A percentile compares a stretch with the other conserved stretches of the same genome.
Evolutionary conservation across 2,329 filamentous ascomycete species (phyloP).

Genomic region (Rhynchosporium secalis): DNA sequence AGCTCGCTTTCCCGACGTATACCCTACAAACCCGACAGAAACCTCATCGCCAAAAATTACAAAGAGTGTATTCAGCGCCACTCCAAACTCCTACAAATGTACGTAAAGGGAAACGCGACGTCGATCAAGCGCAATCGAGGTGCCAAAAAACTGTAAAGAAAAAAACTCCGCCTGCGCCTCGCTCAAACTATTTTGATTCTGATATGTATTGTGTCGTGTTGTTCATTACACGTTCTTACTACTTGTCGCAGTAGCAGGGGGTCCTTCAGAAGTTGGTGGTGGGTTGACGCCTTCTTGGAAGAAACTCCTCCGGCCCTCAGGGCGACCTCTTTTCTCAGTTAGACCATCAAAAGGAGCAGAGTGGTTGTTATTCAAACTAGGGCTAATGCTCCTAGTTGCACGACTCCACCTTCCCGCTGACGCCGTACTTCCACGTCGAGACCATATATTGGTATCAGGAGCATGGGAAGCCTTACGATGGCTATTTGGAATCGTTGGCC

Average conservation of each 20-base stretch:
- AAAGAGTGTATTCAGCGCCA: not conserved
- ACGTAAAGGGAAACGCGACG: not conserved
- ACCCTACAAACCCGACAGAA: not conserved
- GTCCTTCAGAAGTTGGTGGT: constrained; percentile 8
- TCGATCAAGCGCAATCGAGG: not conserved
- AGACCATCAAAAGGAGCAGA: constrained; percentile 9
- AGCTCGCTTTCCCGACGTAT: too few species aligned
- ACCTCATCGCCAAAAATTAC: not conserved
- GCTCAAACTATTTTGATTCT: not conserved
- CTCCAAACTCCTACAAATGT: not conserved
- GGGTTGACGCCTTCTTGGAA: constrained; percentile 32
- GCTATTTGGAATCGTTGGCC: constrained; percentile 37
- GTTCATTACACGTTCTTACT: not conserved
- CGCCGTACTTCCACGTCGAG: not conserved
- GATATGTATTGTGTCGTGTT: not conserved
- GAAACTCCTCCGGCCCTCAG: constrained; percentile 30
- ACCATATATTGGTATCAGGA: not conserved
- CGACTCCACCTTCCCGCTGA: constrained; percentile 10
- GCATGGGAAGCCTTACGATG: constrained; percentile 23
- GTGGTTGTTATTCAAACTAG: not conserved
- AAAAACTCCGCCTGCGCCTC: constrained; percentile 7
- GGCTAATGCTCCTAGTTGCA: constrained; percentile 8
- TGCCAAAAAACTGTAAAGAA: not conserved
- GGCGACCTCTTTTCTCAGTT: constrained; percentile 16
- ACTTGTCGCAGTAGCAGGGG: not conserved